Evolutionary conservation across 225 moss, liverwort and hornwort species (phyloP), one percentile per base, ranked within the genome.

Genomic region (Marchantia polymorpha): DNA sequence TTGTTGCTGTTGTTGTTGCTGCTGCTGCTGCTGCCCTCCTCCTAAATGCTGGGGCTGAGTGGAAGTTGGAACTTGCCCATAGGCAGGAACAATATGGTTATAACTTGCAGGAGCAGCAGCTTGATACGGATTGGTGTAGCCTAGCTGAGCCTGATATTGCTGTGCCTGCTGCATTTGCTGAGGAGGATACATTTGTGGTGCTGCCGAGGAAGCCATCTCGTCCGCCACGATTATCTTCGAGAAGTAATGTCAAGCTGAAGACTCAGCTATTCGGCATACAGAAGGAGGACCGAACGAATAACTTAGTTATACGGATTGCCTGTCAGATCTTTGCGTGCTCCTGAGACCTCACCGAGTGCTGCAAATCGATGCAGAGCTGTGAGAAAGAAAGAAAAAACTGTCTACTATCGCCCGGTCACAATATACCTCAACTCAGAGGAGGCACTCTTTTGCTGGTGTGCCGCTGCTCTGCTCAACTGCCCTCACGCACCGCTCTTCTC

Each of bases 121-220:
- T 16, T 68, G 72, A 49, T 82, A 84, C 6, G 66, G 52, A 79
- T 60, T 83, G 7, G 68, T 58, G 31, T 76, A 72, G 0, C 73
- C 53, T 1, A 79, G 67, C 9, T 81, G 73, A 56, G 75, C 79
- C 63, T 79, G 84, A 61, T 84, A 87, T 52, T 72, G 87, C 46
- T 65, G 55, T 27, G 82, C 67, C 60, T 76, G 84, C 71, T 79
- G 54, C 68, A 86, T 52, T 79, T 76, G 73, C 76, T 68, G 65
- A 12, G 86, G 25, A 46, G 76, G 58, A 50, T 81, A 87, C 30
- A 87, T 79, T 83, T 83, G 87, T 53, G 83, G 65, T n/a, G 31
- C 82, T 51, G 52, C 79, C 10, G 83, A 84, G 10, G 84, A 87
- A 14, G 75, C 25, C 87, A 87, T 87, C 59, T 13, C 52, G 5